Conservation (phyloP, 2,329 filamentous ascomycete species). For the Mycocentrospora acerina region DNA sequence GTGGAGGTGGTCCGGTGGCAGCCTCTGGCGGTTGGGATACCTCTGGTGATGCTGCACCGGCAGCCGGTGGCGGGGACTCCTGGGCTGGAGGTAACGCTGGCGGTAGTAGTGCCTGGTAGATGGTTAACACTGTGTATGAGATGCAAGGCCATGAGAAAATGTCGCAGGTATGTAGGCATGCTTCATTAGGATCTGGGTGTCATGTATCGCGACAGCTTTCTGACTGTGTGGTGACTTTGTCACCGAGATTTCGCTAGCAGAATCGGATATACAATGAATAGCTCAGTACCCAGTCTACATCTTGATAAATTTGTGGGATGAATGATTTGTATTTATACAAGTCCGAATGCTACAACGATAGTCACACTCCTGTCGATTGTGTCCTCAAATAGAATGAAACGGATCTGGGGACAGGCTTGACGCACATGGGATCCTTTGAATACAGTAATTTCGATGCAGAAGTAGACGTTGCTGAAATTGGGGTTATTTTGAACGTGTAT, state of each 20-base stretch:
- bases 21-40: conserved; percentile 15
- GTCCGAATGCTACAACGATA: too few relatives aligned
- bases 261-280: too few relatives aligned
- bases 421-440: too few relatives aligned
- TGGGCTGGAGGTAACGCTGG: conserved; percentile 13
- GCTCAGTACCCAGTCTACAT: too few relatives aligned
- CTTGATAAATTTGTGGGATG: too few relatives aligned
- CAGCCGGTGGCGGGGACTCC: conserved; percentile 16
- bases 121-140: not conserved
- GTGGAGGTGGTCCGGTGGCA: conserved; percentile 15
- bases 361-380: too few relatives aligned
- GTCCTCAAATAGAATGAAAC: too few relatives aligned
- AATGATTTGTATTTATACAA: too few relatives aligned
- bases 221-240: not conserved
- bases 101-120: conserved; percentile 14
- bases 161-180: not conserved
- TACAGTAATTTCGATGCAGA: too few relatives aligned
- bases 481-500: too few relatives aligned
- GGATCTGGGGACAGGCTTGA: too few relatives aligned
- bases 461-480: too few relatives aligned
- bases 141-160: not conserved
- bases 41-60: conserved; percentile 7
- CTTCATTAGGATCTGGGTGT: not conserved
- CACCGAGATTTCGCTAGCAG: conserved; percentile 1
- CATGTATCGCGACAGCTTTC: not conserved